Conservation (phyloP, 306 rosid species). For the Begonia masoniana region DNA sequence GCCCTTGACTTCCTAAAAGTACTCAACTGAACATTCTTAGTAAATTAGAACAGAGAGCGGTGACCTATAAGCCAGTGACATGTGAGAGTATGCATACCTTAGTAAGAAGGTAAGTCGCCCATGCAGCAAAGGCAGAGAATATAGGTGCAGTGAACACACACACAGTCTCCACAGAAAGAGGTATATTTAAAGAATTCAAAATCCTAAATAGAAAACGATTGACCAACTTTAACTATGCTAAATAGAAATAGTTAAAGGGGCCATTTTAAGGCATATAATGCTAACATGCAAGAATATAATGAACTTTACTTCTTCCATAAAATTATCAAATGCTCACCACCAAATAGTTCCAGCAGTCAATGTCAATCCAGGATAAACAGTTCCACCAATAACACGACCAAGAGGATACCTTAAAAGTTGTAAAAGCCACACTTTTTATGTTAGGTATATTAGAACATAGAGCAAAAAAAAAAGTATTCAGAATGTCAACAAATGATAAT, state of each 20-base stretch:
- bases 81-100: constrained; percentile 39
- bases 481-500: neutral
- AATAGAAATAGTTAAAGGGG: neutral
- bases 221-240: neutral
- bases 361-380: constrained; percentile 96
- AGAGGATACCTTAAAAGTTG: constrained; percentile 79
- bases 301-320: constrained; percentile 5
- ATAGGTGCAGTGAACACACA: constrained; percentile 97
- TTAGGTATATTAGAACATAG: constrained; percentile 4
- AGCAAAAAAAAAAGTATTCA: neutral
- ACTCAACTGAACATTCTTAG: constrained; percentile 12
- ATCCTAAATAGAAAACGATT: constrained; percentile 35
- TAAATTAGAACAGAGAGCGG: constrained; percentile 5
- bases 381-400: constrained; percentile 98
- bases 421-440: no score
- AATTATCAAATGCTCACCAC: constrained; percentile 46
- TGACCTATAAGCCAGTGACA: constrained; percentile 1
- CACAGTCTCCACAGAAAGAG: constrained; percentile 92
- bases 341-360: constrained; percentile 89
- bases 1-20: constrained; percentile 84
- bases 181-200: constrained; percentile 76
- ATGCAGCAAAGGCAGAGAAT: constrained; percentile 95
- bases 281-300: neutral
- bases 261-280: neutral
- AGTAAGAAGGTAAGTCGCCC: constrained; percentile 87